These are phyloP conservation scores for Neurospora pannonica DNA, from an alignment of 495 filamentous ascomycete species.

Conservation along the genomic window DNA sequence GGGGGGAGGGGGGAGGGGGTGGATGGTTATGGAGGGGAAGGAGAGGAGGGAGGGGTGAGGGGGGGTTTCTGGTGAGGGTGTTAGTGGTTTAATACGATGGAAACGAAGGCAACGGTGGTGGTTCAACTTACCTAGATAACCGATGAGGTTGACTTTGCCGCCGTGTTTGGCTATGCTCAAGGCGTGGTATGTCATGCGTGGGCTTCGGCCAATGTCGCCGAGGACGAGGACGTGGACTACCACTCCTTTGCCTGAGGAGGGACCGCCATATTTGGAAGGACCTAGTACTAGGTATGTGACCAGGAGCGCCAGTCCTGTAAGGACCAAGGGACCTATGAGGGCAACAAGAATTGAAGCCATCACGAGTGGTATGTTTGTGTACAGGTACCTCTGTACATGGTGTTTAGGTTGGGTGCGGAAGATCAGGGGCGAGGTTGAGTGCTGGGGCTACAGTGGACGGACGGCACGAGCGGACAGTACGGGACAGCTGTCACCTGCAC, in stretches of 20 bases:
- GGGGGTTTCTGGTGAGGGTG: constrained; percentile 22
- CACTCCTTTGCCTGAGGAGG: constrained; percentile 10
- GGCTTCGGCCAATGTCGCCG: constrained; percentile 93
- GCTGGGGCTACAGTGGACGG: background rate
- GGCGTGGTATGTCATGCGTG: constrained; percentile 98
- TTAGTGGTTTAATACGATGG: constrained; percentile 12
- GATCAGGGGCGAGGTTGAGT: background rate
- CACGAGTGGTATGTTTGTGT: background rate
- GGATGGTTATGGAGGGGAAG: constrained; percentile 54
- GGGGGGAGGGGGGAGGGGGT: constrained; percentile 23
- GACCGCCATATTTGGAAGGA: constrained; percentile 13
- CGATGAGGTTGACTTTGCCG: constrained; percentile 72
- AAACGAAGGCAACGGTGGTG: background rate
- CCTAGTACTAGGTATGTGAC: constrained; percentile 1
- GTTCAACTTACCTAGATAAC: constrained; percentile 60
- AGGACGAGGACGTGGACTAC: constrained; percentile 81
- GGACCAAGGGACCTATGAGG: background rate
- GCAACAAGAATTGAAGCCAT: background rate
- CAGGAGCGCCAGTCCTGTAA: background rate
- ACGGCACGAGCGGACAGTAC: background rate
- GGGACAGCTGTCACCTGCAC: background rate
- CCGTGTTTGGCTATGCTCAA: constrained; percentile 82
- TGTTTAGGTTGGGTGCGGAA: background rate
- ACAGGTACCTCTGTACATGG: background rate
- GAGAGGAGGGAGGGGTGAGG: constrained; percentile 66